Evolutionary conservation across 257 asterid genomes (phyloP), one percentile per base, ranked within the genome.

Genomic region (Solanum chiquidenum): DNA sequence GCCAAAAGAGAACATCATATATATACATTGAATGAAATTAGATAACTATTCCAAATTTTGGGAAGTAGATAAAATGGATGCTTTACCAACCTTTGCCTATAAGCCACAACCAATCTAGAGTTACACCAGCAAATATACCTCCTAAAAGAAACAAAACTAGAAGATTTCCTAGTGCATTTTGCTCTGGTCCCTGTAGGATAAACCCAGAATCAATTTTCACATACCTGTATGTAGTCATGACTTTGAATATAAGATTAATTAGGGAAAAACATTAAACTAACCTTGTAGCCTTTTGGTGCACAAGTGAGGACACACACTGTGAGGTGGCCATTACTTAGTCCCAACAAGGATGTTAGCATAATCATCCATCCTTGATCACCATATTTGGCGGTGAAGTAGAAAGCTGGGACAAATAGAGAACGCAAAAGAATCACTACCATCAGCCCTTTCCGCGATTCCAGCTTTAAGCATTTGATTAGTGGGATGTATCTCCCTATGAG

Each of bases 321-420:
- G 6, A 91, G 92, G 42, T 93, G 90, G 1, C 93, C 94, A 12
- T 92, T 89, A 35, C 68, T 92, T 25, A 92, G 66, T 20, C 94
- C 94, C 86, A 93, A 76, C 38, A 88, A 42, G 14, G 94, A 91
- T 3, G 91, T 84, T 5, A 93, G 88, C 38, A 92, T 7, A 83
- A 91, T 91, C 93, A 91, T 93, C 92, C 92, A 90, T 5, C 95
- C 94, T 40, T 92, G 93, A 27, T 91, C 93, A 62, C 91, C 93
- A 60, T 91, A 87, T 44, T 91, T 90, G 13, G 93, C 92, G 1
- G 91, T 88, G 82, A 91, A 92, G 83, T 92, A 92, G 88, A 92
- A 92, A 13, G 91, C 91, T 0, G 94, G 93, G 25, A 93, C 35
- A 84, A 92, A 87, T 14, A 88, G 37, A 52, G 86, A 87, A 11